These are phyloP conservation scores for Funneliformis geosporum DNA, from an alignment of 192 early-diverging fungal genomes.

Conservation along the genomic window DNA sequence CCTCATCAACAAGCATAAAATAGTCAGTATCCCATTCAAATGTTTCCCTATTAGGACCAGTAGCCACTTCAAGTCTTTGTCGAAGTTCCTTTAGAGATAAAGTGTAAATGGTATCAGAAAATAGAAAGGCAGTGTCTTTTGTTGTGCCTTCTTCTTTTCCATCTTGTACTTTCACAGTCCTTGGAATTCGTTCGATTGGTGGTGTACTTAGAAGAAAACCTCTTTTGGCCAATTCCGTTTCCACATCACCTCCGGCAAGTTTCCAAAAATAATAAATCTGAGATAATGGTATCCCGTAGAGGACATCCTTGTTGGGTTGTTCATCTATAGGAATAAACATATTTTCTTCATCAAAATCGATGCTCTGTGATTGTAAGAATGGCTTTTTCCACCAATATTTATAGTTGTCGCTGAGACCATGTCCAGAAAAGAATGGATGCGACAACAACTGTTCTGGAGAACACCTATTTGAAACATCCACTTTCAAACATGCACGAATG, in stretches of 20 bases:
- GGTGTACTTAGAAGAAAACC: constrained; percentile 52
- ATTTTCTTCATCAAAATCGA: constrained; percentile 44
- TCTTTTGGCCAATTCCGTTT: constrained; percentile 52
- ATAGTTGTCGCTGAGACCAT: not conserved
- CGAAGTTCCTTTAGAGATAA: constrained; percentile 53
- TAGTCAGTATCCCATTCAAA: constrained; percentile 62
- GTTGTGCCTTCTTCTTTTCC: constrained; percentile 40
- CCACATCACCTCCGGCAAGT: constrained; percentile 65
- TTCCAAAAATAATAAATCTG: constrained; percentile 68
- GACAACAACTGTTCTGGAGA: constrained; percentile 40
- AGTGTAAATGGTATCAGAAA: constrained; percentile 48
- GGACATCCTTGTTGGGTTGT: constrained; percentile 28
- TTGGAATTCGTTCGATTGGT: constrained; percentile 57
- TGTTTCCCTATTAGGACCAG: constrained; percentile 46
- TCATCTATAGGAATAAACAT: constrained; percentile 20
- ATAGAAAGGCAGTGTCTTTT: constrained; percentile 48
- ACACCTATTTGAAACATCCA: constrained; percentile 31
- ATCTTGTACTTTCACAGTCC: constrained; percentile 43
- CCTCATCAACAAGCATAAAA: constrained; percentile 56
- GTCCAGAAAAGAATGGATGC: constrained; percentile 38
- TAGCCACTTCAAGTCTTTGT: constrained; percentile 45
- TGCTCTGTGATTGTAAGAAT: constrained; percentile 44
- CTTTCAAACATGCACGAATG: constrained; percentile 35
- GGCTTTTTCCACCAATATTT: constrained; percentile 37
- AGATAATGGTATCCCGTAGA: constrained; percentile 48